Conservation (phyloP, 2,329 filamentous ascomycete species). For the Colletotrichum musicola region DNA sequence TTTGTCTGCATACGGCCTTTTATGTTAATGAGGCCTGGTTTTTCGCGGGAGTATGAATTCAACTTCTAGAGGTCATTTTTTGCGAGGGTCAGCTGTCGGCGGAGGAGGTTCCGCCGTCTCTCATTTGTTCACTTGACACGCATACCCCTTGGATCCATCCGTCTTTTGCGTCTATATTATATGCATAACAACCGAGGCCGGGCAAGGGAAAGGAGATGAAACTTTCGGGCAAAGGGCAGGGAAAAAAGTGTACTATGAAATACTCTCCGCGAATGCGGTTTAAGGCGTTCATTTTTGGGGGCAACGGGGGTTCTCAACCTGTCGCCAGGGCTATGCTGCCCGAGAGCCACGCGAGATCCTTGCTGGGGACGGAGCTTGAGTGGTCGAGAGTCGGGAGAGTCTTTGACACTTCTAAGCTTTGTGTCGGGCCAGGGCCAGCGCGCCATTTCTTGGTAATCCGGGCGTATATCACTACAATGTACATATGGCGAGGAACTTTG, state of each 20-base stretch:
- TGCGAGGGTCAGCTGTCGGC: constrained; percentile 12
- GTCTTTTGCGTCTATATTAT: constrained; percentile 39
- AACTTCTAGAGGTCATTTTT: constrained; percentile 26
- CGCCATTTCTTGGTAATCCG: constrained; percentile 31
- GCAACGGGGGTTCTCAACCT: constrained; percentile 6
- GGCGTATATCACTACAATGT: constrained; percentile 33
- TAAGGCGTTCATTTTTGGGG: constrained; percentile 34
- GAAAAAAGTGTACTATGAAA: constrained; percentile 35
- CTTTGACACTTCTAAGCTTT: not conserved
- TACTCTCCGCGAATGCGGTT: constrained; percentile 25
- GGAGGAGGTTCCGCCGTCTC: constrained; percentile 15
- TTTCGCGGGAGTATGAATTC: constrained; percentile 29
- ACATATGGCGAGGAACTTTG: constrained; percentile 27
- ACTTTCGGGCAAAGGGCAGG: constrained; percentile 21
- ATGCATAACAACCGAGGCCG: constrained; percentile 32
- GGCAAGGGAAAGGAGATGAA: constrained; percentile 29
- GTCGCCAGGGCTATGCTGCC: constrained; percentile 2
- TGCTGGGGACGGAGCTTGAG: not conserved
- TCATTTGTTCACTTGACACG: constrained; percentile 36
- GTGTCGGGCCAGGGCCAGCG: not conserved
- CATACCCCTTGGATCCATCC: constrained; percentile 39
- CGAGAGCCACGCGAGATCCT: not conserved
- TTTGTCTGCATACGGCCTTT: constrained; percentile 27
- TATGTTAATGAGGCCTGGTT: constrained; percentile 18
- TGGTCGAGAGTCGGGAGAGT: not conserved